Conservation (phyloP, 257 asterid genomes). For the Gentiana macrophylla region DNA sequence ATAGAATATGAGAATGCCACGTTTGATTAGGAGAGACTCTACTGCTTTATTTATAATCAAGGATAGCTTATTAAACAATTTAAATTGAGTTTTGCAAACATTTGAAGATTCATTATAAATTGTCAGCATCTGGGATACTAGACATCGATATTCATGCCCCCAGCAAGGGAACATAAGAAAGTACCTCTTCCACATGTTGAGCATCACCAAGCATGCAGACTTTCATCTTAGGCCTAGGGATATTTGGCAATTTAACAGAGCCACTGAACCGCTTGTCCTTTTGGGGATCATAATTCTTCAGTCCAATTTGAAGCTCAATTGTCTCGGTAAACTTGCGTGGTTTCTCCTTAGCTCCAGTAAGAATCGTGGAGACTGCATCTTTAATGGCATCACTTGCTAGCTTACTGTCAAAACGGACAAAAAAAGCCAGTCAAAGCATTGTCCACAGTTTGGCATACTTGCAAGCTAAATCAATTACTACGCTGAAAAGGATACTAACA, state of each 20-base stretch:
- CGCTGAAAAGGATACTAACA: too few relatives aligned
- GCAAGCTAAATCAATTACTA: too few relatives aligned
- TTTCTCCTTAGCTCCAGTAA: constrained; percentile 4
- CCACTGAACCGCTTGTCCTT: constrained; percentile 16
- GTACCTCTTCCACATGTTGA: constrained; percentile 12
- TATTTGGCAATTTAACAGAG: constrained; percentile 12
- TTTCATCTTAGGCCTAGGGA: constrained; percentile 16
- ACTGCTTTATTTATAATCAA: constrained; percentile 5
- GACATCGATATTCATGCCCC: too few relatives aligned
- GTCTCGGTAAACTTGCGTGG: constrained; percentile 11
- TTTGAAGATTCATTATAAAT: neutral
- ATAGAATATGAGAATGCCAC: constrained; percentile 44
- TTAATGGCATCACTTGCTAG: constrained; percentile 8
- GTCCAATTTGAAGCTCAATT: constrained; percentile 13
- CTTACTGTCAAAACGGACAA: constrained; percentile 7
- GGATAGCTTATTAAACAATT: constrained; percentile 11
- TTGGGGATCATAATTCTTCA: constrained; percentile 13
- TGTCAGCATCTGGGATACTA: neutral
- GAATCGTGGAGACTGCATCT: constrained; percentile 5
- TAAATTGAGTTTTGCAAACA: constrained; percentile 6
- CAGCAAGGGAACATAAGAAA: too few relatives aligned
- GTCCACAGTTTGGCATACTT: too few relatives aligned
- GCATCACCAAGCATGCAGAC: constrained; percentile 15
- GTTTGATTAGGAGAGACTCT: constrained; percentile 15
- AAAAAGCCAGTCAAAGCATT: too few relatives aligned